Evolutionary conservation across 768 basidiomycete species (phyloP).

Genomic region (Leccinellum rugosiceps): DNA sequence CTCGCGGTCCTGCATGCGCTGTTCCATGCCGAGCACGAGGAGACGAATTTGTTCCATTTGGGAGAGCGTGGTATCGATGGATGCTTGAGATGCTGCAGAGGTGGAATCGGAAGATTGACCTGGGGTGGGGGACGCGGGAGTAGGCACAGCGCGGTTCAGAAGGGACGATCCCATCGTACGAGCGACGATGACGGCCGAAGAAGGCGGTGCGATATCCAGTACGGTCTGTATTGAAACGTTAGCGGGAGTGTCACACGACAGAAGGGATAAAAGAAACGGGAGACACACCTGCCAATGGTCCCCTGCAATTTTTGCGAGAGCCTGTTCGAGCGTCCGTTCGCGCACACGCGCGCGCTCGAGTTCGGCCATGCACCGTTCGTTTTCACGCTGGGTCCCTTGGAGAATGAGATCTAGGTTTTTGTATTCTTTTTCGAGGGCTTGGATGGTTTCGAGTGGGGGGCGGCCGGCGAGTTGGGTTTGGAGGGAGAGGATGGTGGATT

Average conservation of each 20-base stretch:
- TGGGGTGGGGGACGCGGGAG: slow-evolving; percentile 11
- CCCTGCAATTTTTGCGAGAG: slow-evolving; percentile 65
- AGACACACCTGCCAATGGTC: slow-evolving; percentile 78
- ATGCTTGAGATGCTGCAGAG: slow-evolving; percentile 20
- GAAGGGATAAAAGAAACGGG: background rate
- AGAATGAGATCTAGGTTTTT: slow-evolving; percentile 72
- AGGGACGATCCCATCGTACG: slow-evolving; percentile 30
- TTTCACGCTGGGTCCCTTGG: slow-evolving; percentile 81
- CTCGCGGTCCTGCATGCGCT: slow-evolving; percentile 61
- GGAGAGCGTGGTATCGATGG: slow-evolving; percentile 43
- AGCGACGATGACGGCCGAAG: slow-evolving; percentile 27
- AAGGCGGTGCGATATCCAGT: slow-evolving; percentile 35
- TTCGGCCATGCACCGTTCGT: slow-evolving; percentile 80
- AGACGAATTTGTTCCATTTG: slow-evolving; percentile 69
- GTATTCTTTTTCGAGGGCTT: slow-evolving; percentile 67
- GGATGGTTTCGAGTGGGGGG: slow-evolving; percentile 64
- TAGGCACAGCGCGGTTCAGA: slow-evolving; percentile 20
- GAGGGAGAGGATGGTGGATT: slow-evolving; percentile 57
- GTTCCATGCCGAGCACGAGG: slow-evolving; percentile 73
- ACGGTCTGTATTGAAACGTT: slow-evolving; percentile 16
- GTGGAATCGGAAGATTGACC: slow-evolving; percentile 15
- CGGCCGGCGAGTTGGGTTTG: slow-evolving; percentile 64
- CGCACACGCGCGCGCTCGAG: slow-evolving; percentile 68
- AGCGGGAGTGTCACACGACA: background rate
- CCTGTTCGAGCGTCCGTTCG: slow-evolving; percentile 74